Percentiles rank a stretch among this genome's conserved stretches.
phyloP scores from a whole-genome alignment of 352 stramenopile genomes.

The Thalassiosira mediterranea region DNA sequence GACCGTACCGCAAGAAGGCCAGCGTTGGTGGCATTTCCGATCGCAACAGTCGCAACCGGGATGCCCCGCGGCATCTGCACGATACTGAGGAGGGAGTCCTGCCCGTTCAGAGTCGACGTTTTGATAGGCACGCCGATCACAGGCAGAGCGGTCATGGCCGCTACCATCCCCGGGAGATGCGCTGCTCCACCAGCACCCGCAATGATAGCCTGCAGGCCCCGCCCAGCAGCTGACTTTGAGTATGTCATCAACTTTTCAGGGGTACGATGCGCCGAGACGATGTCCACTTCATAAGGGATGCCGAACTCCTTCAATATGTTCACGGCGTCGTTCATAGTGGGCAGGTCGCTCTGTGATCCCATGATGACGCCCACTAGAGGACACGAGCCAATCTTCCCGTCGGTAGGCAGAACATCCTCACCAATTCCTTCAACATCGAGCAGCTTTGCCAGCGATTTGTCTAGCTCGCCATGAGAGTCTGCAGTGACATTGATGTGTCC shows the following conservation, averaged over 20 bases:
- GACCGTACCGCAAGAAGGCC: conserved; percentile 96
- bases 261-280: conserved; percentile 98
- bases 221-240: conserved; percentile 87
- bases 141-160: conserved; percentile 88
- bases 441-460: conserved; percentile 58
- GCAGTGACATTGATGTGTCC: conserved; percentile 96
- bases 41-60: conserved; percentile 97
- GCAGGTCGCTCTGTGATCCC: conserved; percentile 94
- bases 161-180: conserved; percentile 94
- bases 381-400: conserved; percentile 49
- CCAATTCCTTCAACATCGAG: conserved; percentile 71
- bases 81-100: conserved; percentile 98
- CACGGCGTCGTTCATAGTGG: conserved; percentile 94
- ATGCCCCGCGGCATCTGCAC: conserved; percentile 98
- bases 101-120: conserved; percentile 95
- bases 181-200: conserved; percentile 96
- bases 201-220: conserved; percentile 91
- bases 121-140: conserved; percentile 98
- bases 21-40: conserved; percentile 97
- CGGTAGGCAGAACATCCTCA: conserved; percentile 57
- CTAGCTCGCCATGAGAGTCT: conserved; percentile 86
- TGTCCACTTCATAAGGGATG: conserved; percentile 95
- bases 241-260: conserved; percentile 96
- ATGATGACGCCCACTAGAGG: conserved; percentile 87
- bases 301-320: conserved; percentile 95